These are phyloP conservation scores for Lepraria neglecta DNA, from an alignment of 495 filamentous ascomycete species.

Conservation along the genomic window DNA sequence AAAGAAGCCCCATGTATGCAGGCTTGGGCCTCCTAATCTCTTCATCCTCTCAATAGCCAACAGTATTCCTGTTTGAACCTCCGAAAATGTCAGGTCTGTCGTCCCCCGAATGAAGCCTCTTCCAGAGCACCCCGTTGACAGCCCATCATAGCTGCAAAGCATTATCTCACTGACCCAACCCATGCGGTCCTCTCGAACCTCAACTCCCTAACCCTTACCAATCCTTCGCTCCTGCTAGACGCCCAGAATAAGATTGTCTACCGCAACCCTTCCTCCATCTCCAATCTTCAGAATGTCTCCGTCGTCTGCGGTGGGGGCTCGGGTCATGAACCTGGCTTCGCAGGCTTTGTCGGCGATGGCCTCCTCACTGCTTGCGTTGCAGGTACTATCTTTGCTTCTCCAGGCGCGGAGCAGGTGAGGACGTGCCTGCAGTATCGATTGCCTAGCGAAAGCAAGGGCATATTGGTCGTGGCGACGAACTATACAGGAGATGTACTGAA, in stretches of 20 bases:
- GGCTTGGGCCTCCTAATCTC: neutral
- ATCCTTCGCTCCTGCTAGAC: conserved; percentile 80
- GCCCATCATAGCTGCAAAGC: conserved; percentile 50
- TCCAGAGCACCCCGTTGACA: neutral
- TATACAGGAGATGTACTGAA: conserved; percentile 80
- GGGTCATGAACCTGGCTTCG: conserved; percentile 90
- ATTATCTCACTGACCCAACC: conserved; percentile 85
- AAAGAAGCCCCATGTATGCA: neutral
- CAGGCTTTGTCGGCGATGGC: conserved; percentile 62
- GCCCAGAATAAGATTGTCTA: conserved; percentile 79
- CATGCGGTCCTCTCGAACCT: conserved; percentile 75
- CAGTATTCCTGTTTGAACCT: no score
- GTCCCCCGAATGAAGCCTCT: neutral
- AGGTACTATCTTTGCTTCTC: conserved; percentile 89
- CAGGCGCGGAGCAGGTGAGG: conserved; percentile 80
- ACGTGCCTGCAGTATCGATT: conserved; percentile 67
- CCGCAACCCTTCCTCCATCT: conserved; percentile 51
- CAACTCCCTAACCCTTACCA: conserved; percentile 69
- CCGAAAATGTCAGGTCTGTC: conserved; percentile 20
- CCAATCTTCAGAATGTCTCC: conserved; percentile 51
- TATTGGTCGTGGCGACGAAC: conserved; percentile 63
- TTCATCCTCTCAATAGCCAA: neutral
- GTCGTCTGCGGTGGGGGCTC: conserved; percentile 86
- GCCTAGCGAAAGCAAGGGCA: conserved; percentile 56
- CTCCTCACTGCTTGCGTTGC: conserved; percentile 82